A percentile compares a stretch with the other conserved stretches of the same genome.
Evolutionary conservation across 768 basidiomycete genomes (phyloP).

Genomic region (Boletus fagicola): DNA sequence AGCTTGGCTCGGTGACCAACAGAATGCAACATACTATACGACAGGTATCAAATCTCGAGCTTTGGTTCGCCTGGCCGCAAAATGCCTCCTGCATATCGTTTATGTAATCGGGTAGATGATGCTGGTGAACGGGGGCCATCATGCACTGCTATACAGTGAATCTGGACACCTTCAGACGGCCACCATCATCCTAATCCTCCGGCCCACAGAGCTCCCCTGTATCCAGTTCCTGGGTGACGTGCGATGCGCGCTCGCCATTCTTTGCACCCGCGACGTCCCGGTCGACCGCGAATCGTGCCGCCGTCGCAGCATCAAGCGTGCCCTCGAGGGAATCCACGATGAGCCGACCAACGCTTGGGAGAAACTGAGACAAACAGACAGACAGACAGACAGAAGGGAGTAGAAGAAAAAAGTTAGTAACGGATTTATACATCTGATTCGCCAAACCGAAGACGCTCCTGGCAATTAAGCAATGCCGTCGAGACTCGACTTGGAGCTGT

Average conservation of each 20-base stretch:
- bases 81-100: no score
- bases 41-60: no score
- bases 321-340: conserved; percentile 72
- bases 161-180: not conserved
- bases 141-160: no score
- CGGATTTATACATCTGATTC: not conserved
- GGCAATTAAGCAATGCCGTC: not conserved
- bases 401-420: not conserved
- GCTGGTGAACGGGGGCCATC: no score
- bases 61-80: no score
- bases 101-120: no score
- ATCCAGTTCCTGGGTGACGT: conserved; percentile 40
- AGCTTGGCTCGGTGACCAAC: not conserved
- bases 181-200: conserved; percentile 31
- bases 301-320: conserved; percentile 50
- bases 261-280: conserved; percentile 35
- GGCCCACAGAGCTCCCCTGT: conserved; percentile 48
- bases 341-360: conserved; percentile 78
- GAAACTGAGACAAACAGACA: conserved; percentile 54
- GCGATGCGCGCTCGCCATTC: conserved; percentile 22
- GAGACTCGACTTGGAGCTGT: no score
- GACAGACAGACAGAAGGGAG: no score
- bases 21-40: no score
- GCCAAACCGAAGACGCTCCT: not conserved
- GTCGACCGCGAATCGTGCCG: conserved; percentile 61